These are phyloP conservation scores for Rhododendron molle DNA, from an alignment of 148 eudicot genomes.

Conservation along the genomic window DNA sequence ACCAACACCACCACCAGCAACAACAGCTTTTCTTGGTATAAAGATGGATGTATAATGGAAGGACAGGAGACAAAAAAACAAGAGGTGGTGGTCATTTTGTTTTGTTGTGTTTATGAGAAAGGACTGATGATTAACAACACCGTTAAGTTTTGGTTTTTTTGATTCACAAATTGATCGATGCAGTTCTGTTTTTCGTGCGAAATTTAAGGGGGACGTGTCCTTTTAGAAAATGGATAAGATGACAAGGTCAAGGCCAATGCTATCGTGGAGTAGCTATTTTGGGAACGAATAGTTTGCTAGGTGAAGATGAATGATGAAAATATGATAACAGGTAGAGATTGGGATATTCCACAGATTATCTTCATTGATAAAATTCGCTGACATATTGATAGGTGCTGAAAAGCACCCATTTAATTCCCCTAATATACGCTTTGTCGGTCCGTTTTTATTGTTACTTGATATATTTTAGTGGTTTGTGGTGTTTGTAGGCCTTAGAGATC, in stretches of 20 bases:
- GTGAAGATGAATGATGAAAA: neutral
- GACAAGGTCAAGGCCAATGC: neutral
- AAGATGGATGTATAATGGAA: neutral
- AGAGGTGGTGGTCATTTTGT: conserved; percentile 3
- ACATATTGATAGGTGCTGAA: no score
- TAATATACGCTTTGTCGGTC: no score
- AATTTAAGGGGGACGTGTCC: neutral
- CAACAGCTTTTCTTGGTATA: neutral
- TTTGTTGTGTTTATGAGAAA: neutral
- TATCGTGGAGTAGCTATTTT: neutral
- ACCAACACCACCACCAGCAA: neutral
- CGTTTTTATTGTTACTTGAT: no score
- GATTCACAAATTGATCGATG: neutral
- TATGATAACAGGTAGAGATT: neutral
- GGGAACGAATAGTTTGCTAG: neutral
- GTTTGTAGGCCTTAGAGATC: no score
- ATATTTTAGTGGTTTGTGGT: no score
- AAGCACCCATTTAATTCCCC: no score
- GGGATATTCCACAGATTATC: neutral
- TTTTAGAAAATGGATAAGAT: neutral
- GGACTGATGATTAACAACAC: neutral
- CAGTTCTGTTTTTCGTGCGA: neutral
- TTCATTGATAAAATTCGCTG: neutral
- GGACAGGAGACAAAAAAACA: neutral
- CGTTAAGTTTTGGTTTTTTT: neutral